Evolutionary conservation across 1,284 basidiomycete genomes (phyloP), one percentile per base, ranked within the genome.

Genomic region (Apiotrichum veenhuisii): DNA sequence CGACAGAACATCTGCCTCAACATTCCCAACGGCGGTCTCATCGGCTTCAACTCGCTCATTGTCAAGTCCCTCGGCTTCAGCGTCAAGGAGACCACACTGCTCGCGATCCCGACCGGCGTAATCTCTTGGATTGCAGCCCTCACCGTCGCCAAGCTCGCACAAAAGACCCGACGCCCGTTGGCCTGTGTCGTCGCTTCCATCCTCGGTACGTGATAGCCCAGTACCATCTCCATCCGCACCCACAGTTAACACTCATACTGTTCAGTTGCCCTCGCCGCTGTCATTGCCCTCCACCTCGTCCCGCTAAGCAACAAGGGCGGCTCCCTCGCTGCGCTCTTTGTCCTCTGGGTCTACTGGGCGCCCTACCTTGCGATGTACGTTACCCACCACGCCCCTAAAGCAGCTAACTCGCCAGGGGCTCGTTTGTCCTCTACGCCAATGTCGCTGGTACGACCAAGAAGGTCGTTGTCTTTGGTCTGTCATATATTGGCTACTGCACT

Each of bases 101-200:
- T 71, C n/a, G 59, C 53, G 22, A 69, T 70, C 45, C 69, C 69
- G 1, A 74, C 71, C 7, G 72, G 70, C 30, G 52, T 72, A 15
- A 62, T 73, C 37, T 61, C 58, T 11, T 72, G 68, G 70, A 53
- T 68, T 7, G 41, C 61, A 5, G 63, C 68, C 0, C 55, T 73
- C 33, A 15, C 67, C 33, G 63, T 68, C 47, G 55, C 64, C 7
- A 59, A 44, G 36, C 49, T 68, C 17, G 66, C 65, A 0, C 54
- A 54, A 36, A 65, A 62, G 42, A 69, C 62, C 17, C 36, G 55
- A 1, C 50, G 53, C 33, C 59, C 60, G 7, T 33, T 65, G 7
- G 26, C 61, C 3, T 63, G 63, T 26, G 52, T 63, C 3, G 54
- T 59, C 50, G 50, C 27, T 3, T 61, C 61, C 7, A 50, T 62